Conservation (phyloP, 2,329 filamentous ascomycete species). For the Cephalotrichum gorgonifer region DNA sequence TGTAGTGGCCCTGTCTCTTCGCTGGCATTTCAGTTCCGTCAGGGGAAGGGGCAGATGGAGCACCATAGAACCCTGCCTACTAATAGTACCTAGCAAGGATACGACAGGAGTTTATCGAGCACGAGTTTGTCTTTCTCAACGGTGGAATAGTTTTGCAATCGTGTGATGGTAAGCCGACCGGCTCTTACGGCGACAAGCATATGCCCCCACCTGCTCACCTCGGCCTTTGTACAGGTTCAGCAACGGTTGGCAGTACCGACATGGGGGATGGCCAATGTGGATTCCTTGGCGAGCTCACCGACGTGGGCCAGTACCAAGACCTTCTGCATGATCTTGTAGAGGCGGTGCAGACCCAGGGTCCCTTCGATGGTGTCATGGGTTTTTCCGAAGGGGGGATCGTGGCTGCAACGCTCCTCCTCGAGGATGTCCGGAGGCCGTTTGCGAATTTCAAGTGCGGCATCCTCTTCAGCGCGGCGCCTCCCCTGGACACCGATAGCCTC, state of each 20-base stretch:
- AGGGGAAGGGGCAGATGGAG: too few relatives aligned
- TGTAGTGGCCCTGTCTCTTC: background rate
- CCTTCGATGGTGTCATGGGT: slow-evolving; percentile 11
- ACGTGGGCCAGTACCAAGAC: background rate
- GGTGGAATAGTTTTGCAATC: background rate
- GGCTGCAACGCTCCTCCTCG: slow-evolving; percentile 19
- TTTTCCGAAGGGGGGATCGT: slow-evolving; percentile 20
- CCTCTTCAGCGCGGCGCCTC: slow-evolving; percentile 18
- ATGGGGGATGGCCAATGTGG: background rate
- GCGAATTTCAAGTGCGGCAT: slow-evolving; percentile 16
- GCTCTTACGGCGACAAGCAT: too few relatives aligned
- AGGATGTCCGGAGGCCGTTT: slow-evolving; percentile 15
- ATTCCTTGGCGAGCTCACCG: background rate
- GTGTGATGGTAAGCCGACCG: background rate
- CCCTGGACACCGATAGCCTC: slow-evolving; percentile 16
- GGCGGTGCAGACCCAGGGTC: background rate
- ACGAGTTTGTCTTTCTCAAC: background rate
- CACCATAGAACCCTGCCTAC: too few relatives aligned
- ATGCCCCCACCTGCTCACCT: too few relatives aligned
- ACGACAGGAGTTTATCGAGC: background rate
- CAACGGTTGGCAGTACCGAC: too few relatives aligned
- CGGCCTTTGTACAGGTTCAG: too few relatives aligned
- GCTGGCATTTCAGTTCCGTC: too few relatives aligned
- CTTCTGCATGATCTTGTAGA: background rate
- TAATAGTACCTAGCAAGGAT: background rate